Conservation (phyloP, 1,284 basidiomycete genomes). For the Cryptococcus deneoformans region DNA sequence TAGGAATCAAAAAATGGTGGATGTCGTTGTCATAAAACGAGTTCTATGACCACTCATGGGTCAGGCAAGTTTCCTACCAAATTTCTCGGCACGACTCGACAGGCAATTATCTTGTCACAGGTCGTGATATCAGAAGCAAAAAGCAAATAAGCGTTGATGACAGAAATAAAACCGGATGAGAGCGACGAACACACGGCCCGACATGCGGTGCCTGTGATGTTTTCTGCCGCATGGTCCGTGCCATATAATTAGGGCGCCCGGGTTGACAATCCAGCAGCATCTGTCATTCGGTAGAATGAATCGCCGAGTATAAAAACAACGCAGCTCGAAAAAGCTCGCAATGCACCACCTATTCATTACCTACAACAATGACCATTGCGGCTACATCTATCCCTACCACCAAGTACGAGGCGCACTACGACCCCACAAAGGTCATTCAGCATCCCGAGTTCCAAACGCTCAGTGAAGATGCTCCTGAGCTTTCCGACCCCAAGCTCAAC, state of each 20-base stretch:
- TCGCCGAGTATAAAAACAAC: neutral
- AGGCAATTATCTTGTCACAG: too few relatives aligned
- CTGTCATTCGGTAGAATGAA: neutral
- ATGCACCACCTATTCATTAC: neutral
- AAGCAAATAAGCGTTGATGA: neutral
- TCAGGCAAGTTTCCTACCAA: too few relatives aligned
- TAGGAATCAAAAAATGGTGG: neutral
- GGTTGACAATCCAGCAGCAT: too few relatives aligned
- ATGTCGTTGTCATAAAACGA: too few relatives aligned
- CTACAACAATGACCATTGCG: constrained; percentile 7
- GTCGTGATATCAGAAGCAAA: neutral
- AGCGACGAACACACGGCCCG: neutral
- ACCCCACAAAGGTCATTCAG: constrained; percentile 39
- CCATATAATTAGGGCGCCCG: too few relatives aligned
- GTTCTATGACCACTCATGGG: neutral
- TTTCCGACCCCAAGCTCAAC: constrained; percentile 29
- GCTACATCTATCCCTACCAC: constrained; percentile 2
- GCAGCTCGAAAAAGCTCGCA: neutral
- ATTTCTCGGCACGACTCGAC: too few relatives aligned
- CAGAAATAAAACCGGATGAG: too few relatives aligned
- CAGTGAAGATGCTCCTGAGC: constrained; percentile 22
- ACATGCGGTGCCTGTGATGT: neutral
- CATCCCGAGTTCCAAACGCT: constrained; percentile 43
- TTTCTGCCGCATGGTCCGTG: neutral
- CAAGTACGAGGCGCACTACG: constrained; percentile 35